Base-by-base conservation (phyloP, 768 basidiomycete species). In the Termitomyces sp. region DNA sequence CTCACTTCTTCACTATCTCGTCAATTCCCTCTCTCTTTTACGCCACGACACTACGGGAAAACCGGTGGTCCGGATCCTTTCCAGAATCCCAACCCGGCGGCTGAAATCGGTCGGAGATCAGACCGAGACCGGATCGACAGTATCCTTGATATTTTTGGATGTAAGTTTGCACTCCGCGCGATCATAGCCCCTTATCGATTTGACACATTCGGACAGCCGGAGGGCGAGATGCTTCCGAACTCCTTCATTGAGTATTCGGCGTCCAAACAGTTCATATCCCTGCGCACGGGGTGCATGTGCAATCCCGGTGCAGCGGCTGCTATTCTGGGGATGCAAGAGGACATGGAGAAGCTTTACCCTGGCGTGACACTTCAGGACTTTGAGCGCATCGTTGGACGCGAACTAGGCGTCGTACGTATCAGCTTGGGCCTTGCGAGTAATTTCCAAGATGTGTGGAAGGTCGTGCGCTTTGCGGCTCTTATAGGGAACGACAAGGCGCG, bases 261-360 rank as follows among this genome's bases (percentile, higher is more conserved):
- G 14, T 77, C 84, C 17, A 74, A 70, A 52, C 76, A 80, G 60
- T 80, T 77, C 50, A 85, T 93, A 56, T 91, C 89, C 17, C 70
- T 93, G 32, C 84, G 91, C 42, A 89, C 90, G 3, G 91, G 91
- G 0, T 94, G 91, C 68, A 86, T 92, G 82, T 94, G 91, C 66
- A 94, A 93, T 61, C 89, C 91, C 16, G 91, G 91, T 10, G 91
- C 84, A 17, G 88, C 89, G 0, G 83, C 88, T 1, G 80, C 86
- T 5, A 71, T 93, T 16, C 76, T 91, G 5, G 85, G 84, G 0
- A 79, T 91, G 30, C 72, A 83, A 56, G 74, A 79, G 19, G 77
- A 84, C 56, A 91, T 91, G 89, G 72, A 75, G 5, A 71, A 67
- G 14, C 76, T 91, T 0, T 82, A 77, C 59, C 72, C 76, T 1